Evolutionary conservation across 2,329 filamentous ascomycete genomes (phyloP), one percentile per base, ranked within the genome.

Genomic region (Trichoderma arundinaceum): DNA sequence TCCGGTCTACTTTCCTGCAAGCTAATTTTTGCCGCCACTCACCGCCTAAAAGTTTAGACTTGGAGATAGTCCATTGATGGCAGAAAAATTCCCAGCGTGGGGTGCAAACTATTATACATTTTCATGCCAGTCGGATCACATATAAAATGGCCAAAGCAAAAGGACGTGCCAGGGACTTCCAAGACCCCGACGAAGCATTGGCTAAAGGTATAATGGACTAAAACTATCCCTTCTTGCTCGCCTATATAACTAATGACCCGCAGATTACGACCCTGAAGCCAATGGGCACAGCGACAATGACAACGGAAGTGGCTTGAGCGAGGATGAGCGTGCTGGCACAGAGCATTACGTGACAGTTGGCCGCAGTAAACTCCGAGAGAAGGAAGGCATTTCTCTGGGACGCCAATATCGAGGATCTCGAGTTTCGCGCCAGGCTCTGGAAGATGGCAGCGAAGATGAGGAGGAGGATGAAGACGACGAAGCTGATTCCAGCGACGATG

Each of bases 311-410:
- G 81, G 80, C 17, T 81, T 77, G 15, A 83, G 82, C 71, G 80
- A 78, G 5, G 80, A 84, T 33, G 82, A 83, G 54, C 78, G 85
- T 67, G 83, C 83, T 10, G 92, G 90, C 19, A 90, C 94, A 38
- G 94, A 97, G 72, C 94, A 98, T 76, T 98, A 98, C 75, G 85
- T 91, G 49, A 78, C 84, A 60, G 92, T 97, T 38, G 90, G 89
- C 19, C 95, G 94, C 82, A 95, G 90, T 80, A 94, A 91, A 75
- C 81, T 97, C 70, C 88, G 92, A 69, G 89, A 92, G 74, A 88
- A 88, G 66, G 88, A 92, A 39, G 83, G 84, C 28, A 78, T 89
- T 17, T 79, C 86, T 0, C 82, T 97, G 1, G 94, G 93, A 0
- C 88, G 90, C 13, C 86, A 92, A 74, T 98, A 98, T 77, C 84